Evolutionary conservation across 2,329 filamentous ascomycete genomes (phyloP), one percentile per base, ranked within the genome.

Genomic region (Sporothrix humicola): DNA sequence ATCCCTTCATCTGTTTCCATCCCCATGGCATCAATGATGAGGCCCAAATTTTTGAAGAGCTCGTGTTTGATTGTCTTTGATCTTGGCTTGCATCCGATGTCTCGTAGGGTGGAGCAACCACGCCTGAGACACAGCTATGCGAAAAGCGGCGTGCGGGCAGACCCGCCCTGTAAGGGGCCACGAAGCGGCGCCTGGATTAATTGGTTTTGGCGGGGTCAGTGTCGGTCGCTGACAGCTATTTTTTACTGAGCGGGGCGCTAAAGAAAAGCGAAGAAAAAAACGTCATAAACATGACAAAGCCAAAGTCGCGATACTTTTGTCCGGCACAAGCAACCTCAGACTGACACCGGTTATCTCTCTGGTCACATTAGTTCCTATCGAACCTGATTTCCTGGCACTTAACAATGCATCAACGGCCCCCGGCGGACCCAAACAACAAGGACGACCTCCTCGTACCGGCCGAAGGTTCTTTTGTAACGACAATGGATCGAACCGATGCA

Each of bases 351-450:
- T 12, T 46, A 31, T 46, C 13, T 31, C 42, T 42, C 12, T 56
- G 48, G 7, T 54, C 42, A 9, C 68, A 7, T 61, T 42, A 10
- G 7, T 48, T 48, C 37, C 6, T 46, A 9, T 23, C 17, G 2
- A 9, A 44, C 5, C 42, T 17, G 31, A 37, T 37, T 8, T n/a
- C 23, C n/a, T 31, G 7, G 31, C 31, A 37, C 31, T 6, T n/a
- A 42, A 70, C 54, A 20, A 77, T 77, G 76, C 76, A 77, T 71
- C 76, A 76, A 44, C 74, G 76, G 5, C 74, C 73, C 17, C 74
- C 74, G 10, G 72, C 69, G 2, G 73, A 76, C 52, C 70, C 71
- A 8, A 31, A 65, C 50, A 69, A 72, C 72, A 73, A 71, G 63
- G 73, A 77, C 72, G 75, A 74, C 58, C 56, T 75, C 8, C 23